These are phyloP conservation scores for Mycena venus DNA, from an alignment of 768 basidiomycete species.

Conservation along the genomic window DNA sequence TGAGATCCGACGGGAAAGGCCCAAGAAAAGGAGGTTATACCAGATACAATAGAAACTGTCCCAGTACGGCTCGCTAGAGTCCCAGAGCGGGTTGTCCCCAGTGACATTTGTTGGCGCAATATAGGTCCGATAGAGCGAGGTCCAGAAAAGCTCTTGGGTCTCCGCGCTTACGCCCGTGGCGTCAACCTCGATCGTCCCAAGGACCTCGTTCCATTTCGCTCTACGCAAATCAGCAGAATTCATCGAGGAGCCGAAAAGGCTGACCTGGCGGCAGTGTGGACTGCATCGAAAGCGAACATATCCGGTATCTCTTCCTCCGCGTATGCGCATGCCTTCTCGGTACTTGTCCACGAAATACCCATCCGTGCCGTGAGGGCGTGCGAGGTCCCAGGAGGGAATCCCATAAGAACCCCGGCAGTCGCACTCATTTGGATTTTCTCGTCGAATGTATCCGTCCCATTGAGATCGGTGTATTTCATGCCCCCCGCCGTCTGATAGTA, in stretches of 20 bases:
- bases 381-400: conserved; percentile 36
- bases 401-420: conserved; percentile 23
- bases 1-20: background rate
- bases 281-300: conserved; percentile 14
- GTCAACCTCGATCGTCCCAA: conserved; percentile 28
- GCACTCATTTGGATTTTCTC: background rate
- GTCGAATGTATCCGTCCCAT: background rate
- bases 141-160: conserved; percentile 26
- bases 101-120: conserved; percentile 41
- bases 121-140: conserved; percentile 36
- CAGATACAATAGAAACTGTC: conserved; percentile 44
- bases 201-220: conserved; percentile 28
- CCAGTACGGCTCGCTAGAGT: conserved; percentile 39
- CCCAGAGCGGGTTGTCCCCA: conserved; percentile 43
- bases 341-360: conserved; percentile 57
- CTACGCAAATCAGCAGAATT: background rate
- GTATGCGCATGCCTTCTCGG: conserved; percentile 57
- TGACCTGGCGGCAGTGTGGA: conserved; percentile 19
- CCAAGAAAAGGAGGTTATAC: conserved; percentile 9
- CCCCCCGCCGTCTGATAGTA: conserved; percentile 10
- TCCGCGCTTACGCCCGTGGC: conserved; percentile 21
- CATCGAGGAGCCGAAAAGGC: background rate
- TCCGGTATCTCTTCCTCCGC: conserved; percentile 53
- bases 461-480: background rate
- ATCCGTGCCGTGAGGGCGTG: conserved; percentile 52